Evolutionary conservation across 441 rosid genomes (phyloP).

Genomic region (Brassica balearica): DNA sequence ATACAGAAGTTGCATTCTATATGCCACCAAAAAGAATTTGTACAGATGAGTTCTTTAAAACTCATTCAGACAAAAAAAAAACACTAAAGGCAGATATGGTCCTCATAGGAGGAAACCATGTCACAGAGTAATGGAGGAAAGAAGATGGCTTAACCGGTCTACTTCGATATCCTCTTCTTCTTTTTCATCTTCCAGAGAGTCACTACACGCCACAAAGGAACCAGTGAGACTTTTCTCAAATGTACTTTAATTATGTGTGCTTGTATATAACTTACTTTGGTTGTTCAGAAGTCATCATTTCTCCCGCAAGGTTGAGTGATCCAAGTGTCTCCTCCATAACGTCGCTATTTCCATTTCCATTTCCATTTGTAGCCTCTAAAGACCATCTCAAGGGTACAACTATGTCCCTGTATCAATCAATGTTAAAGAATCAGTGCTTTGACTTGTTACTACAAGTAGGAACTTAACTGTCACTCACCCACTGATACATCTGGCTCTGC

Average conservation of each 20-base stretch:
- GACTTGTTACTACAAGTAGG: neutral
- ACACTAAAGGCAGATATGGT: neutral
- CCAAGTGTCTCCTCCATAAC: slow-evolving; percentile 10
- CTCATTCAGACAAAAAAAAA: neutral
- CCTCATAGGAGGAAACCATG: neutral
- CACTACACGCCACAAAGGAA: slow-evolving; percentile 23
- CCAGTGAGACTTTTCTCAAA: slow-evolving; percentile 12
- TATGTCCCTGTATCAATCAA: slow-evolving; percentile 13
- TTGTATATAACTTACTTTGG: slow-evolving; percentile 23
- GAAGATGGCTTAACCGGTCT: slow-evolving; percentile 25
- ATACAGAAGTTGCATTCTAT: slow-evolving; percentile 27
- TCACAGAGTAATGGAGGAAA: slow-evolving; percentile 25
- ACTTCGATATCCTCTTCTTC: slow-evolving; percentile 24
- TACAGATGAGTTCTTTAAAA: slow-evolving; percentile 8
- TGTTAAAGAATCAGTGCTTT: neutral
- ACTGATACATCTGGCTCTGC: slow-evolving; percentile 35
- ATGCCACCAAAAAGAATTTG: slow-evolving; percentile 10
- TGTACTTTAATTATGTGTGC: neutral
- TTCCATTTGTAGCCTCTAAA: slow-evolving; percentile 19
- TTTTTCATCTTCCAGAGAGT: slow-evolving; percentile 16
- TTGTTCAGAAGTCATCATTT: slow-evolving; percentile 9
- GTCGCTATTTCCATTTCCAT: neutral
- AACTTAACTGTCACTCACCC: slow-evolving; percentile 31
- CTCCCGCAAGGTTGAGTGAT: slow-evolving; percentile 27
- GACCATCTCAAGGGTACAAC: slow-evolving; percentile 24